Base-by-base conservation (phyloP, 2,329 filamentous ascomycete species). In the Fusarium annulatum region DNA sequence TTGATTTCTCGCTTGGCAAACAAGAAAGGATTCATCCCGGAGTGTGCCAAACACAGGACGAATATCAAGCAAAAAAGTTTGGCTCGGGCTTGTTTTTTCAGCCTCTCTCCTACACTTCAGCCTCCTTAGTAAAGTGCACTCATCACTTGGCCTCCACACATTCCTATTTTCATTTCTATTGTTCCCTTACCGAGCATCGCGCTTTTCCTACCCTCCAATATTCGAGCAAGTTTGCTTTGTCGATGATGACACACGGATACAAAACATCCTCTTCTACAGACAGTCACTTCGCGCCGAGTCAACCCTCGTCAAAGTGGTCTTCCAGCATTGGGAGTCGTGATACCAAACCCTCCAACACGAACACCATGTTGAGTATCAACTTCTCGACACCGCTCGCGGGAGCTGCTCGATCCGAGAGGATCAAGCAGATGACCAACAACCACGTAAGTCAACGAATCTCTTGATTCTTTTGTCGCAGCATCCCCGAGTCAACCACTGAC, bases 311-410 rank as follows among this genome's bases (percentile, higher is more conserved):
- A 39, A 65, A 41, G 68, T 75, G 72, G 71, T 74, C 72, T 23
- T 72, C 72, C 15, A 72, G 72, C 64, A 72, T 42, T 8, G 68
- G 51, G 42, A 72, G 71, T 7, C 63, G 57, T 48, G 52, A 59
- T 42, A 74, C 57, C 36, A 74, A 74, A 43, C 49, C 60, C 36
- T 56, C 53, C n/a, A 61, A 56, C 30, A 77, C 64, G 36, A 61
- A 53, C 36, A 77, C 65, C 33, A 83, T 83, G 82, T 69, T 84
- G 46, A 81, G 81, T 18, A 80, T 84, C 60, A 81, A 83, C 76
- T 84, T 84, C 58, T 80, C 80, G n/a, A 80, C 81, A 30, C 82
- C 82, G n/a, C 79, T 84, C 2, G 78, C 79, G 8, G 82, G 81
- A 41, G 73, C 77, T 67, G 81, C 81, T 51, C 80, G 82, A 8